A percentile compares a stretch with the other conserved stretches of the same genome.
These are phyloP conservation scores for Pleurotus cornucopiae DNA, from an alignment of 768 basidiomycete species.

Conservation along the genomic window DNA sequence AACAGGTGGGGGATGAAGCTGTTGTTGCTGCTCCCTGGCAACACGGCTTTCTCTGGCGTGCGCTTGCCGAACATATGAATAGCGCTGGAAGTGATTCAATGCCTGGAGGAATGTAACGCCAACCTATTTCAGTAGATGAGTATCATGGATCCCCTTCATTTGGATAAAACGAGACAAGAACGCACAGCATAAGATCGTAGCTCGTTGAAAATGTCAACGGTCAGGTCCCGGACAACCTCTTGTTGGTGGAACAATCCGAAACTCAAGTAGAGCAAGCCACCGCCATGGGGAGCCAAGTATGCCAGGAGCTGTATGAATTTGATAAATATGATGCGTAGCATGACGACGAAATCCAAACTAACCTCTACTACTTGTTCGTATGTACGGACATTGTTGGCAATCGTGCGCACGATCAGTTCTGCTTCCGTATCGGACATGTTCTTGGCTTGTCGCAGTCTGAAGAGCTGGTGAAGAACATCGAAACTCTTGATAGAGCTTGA, in stretches of 20 bases:
- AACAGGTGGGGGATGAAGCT: conserved; percentile 17
- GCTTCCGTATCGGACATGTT: conserved; percentile 71
- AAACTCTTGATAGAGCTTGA: conserved; percentile 68
- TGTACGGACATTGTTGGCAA: conserved; percentile 66
- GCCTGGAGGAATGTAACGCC: conserved; percentile 73
- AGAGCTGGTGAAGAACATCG: conserved; percentile 84
- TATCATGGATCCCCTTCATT: too few species aligned
- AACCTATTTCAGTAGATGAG: conserved; percentile 41
- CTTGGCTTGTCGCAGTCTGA: conserved; percentile 71
- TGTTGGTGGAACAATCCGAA: conserved; percentile 91
- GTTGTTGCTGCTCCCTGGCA: conserved; percentile 24
- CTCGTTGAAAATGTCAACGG: conserved; percentile 81
- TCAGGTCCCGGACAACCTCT: conserved; percentile 68
- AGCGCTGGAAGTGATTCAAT: conserved; percentile 86
- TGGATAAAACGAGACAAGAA: conserved; percentile 10
- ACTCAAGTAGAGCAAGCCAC: conserved; percentile 81
- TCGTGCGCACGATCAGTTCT: conserved; percentile 65
- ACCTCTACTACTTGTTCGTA: conserved; percentile 94
- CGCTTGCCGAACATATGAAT: conserved; percentile 82
- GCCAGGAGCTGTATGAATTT: conserved; percentile 64
- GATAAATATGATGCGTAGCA: neutral
- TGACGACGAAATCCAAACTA: conserved; percentile 12
- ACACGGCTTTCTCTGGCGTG: conserved; percentile 53
- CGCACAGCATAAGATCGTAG: conserved; percentile 73
- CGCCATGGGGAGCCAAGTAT: conserved; percentile 65